These are phyloP conservation scores for Candida yuanshanica DNA, from an alignment of 805 yeast species.

Conservation along the genomic window DNA sequence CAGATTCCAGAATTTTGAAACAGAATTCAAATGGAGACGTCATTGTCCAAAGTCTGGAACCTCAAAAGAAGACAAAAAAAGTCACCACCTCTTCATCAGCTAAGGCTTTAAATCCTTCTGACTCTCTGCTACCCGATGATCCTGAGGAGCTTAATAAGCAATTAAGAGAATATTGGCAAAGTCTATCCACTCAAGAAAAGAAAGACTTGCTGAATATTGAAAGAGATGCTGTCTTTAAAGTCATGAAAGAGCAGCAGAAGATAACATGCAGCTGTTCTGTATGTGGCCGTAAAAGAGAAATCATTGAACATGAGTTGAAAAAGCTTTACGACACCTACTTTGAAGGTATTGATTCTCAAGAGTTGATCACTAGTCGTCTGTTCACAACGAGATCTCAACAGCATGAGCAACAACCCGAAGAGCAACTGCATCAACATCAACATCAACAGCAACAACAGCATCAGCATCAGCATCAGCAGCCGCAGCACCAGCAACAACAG, in stretches of 20 bases:
- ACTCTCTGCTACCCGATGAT: conserved; percentile 11
- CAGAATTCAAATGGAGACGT: conserved; percentile 74
- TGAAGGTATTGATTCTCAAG: conserved; percentile 27
- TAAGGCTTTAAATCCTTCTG: conserved; percentile 1
- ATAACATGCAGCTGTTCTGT: conserved; percentile 63
- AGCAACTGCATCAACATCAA: conserved; percentile 6
- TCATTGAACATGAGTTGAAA: conserved; percentile 73
- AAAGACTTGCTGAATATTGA: conserved; percentile 58
- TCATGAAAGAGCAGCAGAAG: conserved; percentile 55
- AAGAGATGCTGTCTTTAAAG: conserved; percentile 59
- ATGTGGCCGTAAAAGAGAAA: conserved; percentile 69
- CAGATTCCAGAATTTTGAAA: conserved; percentile 64
- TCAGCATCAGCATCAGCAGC: conserved; percentile 1
- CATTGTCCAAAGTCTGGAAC: conserved; percentile 46
- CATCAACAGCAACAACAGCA: conserved; percentile 1
- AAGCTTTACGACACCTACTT: conserved; percentile 65
- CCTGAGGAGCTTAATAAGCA: conserved; percentile 17
- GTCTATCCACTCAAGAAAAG: conserved; percentile 54
- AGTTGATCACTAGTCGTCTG: conserved; percentile 7
- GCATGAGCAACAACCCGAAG: conserved; percentile 3
- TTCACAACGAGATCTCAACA: conserved; percentile 7
- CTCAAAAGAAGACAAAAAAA: conserved; percentile 18
- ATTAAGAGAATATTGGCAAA: conserved; percentile 51
- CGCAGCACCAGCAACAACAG: conserved; percentile 4
- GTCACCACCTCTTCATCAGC: conserved; percentile 26